phyloP scores from a whole-genome alignment of 1,284 basidiomycete genomes.

The Trichosporon ovoides region DNA sequence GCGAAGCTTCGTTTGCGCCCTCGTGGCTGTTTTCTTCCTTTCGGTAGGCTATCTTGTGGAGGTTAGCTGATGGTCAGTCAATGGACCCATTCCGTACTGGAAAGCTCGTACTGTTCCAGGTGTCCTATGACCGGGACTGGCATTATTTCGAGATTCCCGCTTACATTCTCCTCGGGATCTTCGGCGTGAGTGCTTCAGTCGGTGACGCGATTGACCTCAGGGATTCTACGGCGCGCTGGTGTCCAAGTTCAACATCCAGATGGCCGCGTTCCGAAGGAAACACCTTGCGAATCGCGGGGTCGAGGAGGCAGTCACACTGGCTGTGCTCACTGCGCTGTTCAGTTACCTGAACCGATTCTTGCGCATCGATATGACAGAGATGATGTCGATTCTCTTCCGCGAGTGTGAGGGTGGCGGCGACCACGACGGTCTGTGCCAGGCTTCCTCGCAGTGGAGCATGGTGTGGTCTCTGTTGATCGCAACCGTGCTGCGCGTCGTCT shows the following conservation, averaged over 20 bases:
- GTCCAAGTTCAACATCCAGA: slow-evolving; percentile 94
- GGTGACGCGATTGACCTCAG: slow-evolving; percentile 49
- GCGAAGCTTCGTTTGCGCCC: slow-evolving; percentile 92
- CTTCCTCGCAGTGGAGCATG: slow-evolving; percentile 89
- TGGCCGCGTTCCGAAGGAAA: slow-evolving; percentile 86
- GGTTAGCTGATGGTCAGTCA: slow-evolving; percentile 54
- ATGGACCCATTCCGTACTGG: slow-evolving; percentile 99
- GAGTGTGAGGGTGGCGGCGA: slow-evolving; percentile 95
- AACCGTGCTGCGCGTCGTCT: slow-evolving; percentile 75
- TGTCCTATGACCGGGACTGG: slow-evolving; percentile 96
- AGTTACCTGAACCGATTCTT: slow-evolving; percentile 94
- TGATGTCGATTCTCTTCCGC: slow-evolving; percentile 90
- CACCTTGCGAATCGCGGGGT: slow-evolving; percentile 79
- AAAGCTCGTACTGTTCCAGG: slow-evolving; percentile 95
- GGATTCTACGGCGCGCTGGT: slow-evolving; percentile 96
- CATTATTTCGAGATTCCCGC: slow-evolving; percentile 98
- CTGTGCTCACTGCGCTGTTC: slow-evolving; percentile 80
- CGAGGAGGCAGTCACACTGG: slow-evolving; percentile 80
- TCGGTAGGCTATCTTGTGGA: slow-evolving; percentile 62
- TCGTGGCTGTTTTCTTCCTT: slow-evolving; percentile 92
- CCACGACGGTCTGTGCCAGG: slow-evolving; percentile 89
- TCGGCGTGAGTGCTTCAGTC: slow-evolving; percentile 65
- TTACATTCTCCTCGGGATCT: slow-evolving; percentile 88
- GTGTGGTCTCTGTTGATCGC: slow-evolving; percentile 87
- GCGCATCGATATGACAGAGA: slow-evolving; percentile 96